These are phyloP conservation scores for Clavariopsis aquatica DNA, from an alignment of 495 filamentous ascomycete genomes.

Conservation along the genomic window DNA sequence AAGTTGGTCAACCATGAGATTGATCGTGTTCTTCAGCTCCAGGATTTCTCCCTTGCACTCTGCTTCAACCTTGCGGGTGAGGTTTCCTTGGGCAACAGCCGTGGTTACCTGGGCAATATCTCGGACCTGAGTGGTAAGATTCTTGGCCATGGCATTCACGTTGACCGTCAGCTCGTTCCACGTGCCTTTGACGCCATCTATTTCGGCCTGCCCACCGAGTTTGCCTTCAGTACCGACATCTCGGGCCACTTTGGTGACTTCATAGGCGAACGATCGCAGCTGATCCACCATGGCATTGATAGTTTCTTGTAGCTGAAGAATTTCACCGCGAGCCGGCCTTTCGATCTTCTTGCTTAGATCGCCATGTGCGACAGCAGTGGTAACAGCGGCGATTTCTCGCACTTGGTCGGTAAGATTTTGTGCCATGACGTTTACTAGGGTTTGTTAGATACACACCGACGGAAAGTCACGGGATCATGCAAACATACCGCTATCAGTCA, in stretches of 20 bases:
- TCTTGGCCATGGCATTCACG: conserved; percentile 98
- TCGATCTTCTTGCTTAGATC: conserved; percentile 96
- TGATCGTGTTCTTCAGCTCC: conserved; percentile 95
- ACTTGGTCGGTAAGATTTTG: conserved; percentile 82
- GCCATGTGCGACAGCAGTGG: conserved; percentile 93
- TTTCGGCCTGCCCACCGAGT: conserved; percentile 93
- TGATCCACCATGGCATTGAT: conserved; percentile 99
- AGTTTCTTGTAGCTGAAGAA: conserved; percentile 92
- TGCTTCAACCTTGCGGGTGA: conserved; percentile 95
- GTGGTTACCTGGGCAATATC: conserved; percentile 99
- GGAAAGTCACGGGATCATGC: background rate
- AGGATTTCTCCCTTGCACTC: conserved; percentile 96
- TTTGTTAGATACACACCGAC: conserved; percentile 38
- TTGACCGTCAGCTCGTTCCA: conserved; percentile 99
- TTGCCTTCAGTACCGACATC: conserved; percentile 98
- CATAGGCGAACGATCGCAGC: conserved; percentile 91
- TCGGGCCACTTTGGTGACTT: conserved; percentile 93
- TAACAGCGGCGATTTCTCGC: conserved; percentile 95
- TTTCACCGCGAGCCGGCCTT: conserved; percentile 91
- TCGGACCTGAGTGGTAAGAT: conserved; percentile 94
- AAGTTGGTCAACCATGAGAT: conserved; percentile 97
- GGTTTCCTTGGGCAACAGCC: conserved; percentile 91
- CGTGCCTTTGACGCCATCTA: conserved; percentile 79
- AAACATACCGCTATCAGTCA: conserved; percentile 83
- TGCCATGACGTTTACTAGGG: conserved; percentile 93